Conservation (phyloP, 768 basidiomycete species). For the Tricholoma hemisulphureum region DNA sequence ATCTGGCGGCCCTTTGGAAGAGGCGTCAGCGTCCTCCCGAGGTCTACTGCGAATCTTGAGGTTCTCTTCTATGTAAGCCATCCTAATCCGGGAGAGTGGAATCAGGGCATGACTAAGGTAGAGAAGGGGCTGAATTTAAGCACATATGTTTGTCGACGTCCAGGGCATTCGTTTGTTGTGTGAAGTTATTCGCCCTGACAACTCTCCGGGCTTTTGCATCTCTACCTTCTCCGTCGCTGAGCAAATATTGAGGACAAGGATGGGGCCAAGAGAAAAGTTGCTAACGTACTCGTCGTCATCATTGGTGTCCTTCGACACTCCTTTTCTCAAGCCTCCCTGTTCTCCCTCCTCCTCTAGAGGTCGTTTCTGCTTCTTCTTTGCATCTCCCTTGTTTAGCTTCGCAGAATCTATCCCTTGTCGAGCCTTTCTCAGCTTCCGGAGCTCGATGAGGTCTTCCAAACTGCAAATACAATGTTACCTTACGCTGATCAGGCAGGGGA, state of each 20-base stretch:
- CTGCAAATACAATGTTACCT: conserved; percentile 34
- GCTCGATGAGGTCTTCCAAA: conserved; percentile 79
- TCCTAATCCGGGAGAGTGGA: conserved; percentile 49
- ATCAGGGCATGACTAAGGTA: background rate
- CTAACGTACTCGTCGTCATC: conserved; percentile 63
- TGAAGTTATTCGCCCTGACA: conserved; percentile 89
- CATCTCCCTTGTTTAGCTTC: conserved; percentile 83
- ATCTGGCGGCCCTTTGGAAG: conserved; percentile 49
- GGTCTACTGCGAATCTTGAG: conserved; percentile 68
- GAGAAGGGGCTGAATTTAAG: conserved; percentile 26
- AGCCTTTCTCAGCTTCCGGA: conserved; percentile 71
- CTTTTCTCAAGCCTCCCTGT: conserved; percentile 57
- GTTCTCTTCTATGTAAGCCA: conserved; percentile 97
- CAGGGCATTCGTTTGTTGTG: conserved; percentile 91
- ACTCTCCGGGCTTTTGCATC: conserved; percentile 70
- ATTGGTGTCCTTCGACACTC: conserved; percentile 29
- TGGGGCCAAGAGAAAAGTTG: background rate
- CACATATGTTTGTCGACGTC: conserved; percentile 99
- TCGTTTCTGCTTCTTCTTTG: conserved; percentile 65
- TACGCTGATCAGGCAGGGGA: conserved; percentile 4
- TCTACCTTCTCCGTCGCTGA: conserved; percentile 61
- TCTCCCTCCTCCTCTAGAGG: conserved; percentile 43
- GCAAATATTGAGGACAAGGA: background rate
- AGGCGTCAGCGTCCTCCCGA: conserved; percentile 44
- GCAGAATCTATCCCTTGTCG: conserved; percentile 83